A percentile compares a stretch with the other conserved stretches of the same genome.
Conservation (phyloP, 495 filamentous ascomycete genomes). For the Cenococcum geophilum region DNA sequence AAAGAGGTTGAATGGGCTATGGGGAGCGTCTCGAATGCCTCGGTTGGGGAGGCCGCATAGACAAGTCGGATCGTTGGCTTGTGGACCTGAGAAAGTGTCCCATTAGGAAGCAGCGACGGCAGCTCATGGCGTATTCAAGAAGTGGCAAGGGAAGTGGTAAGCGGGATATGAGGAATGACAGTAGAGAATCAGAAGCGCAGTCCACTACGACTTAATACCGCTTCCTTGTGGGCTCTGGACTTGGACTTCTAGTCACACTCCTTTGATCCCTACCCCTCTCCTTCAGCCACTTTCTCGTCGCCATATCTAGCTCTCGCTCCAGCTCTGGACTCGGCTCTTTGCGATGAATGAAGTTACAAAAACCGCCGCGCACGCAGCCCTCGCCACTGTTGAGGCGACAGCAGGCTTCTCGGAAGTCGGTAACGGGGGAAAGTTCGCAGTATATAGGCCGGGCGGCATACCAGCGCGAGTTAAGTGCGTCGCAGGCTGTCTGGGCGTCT, state of each 20-base stretch:
- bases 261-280: slow-evolving; percentile 76
- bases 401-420: slow-evolving; percentile 97
- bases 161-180: background rate
- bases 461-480: slow-evolving; percentile 89
- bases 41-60: no score
- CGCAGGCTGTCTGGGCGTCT: slow-evolving; percentile 85
- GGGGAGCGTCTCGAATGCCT: no score
- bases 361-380: slow-evolving; percentile 91
- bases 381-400: slow-evolving; percentile 91
- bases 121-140: no score
- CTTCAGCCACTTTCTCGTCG: slow-evolving; percentile 95
- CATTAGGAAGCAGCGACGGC: no score
- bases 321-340: slow-evolving; percentile 87
- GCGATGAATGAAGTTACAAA: slow-evolving; percentile 98
- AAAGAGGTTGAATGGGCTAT: no score
- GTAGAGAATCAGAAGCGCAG: background rate
- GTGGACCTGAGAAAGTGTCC: no score
- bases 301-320: slow-evolving; percentile 77
- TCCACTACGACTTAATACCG: slow-evolving; percentile 24
- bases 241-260: slow-evolving; percentile 54
- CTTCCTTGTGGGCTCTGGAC: slow-evolving; percentile 41
- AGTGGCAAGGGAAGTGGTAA: no score
- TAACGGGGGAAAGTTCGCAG: slow-evolving; percentile 93
- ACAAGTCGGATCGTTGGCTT: no score
- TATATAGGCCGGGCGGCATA: slow-evolving; percentile 97